Percentiles rank a stretch among this genome's conserved stretches.
Evolutionary conservation across 805 yeast genomes (phyloP).

Genomic region (Yarrowia sp.): DNA sequence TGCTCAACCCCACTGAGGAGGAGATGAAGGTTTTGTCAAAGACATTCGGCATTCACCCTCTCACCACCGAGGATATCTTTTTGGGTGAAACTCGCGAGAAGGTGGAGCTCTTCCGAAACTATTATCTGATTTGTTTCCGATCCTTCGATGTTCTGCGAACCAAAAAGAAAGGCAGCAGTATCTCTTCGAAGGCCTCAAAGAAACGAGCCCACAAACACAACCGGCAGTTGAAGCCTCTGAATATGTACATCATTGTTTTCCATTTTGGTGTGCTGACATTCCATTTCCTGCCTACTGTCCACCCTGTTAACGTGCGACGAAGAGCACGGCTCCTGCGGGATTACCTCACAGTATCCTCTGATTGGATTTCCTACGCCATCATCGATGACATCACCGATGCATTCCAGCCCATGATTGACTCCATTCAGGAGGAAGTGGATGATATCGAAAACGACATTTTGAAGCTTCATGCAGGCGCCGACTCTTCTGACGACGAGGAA

Average conservation of each 20-base stretch:
- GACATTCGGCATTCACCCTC: constrained; percentile 92
- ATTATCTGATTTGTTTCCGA: constrained; percentile 88
- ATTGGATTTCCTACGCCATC: constrained; percentile 95
- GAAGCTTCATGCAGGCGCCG: constrained; percentile 73
- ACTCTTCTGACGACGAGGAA: constrained; percentile 43
- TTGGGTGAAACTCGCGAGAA: constrained; percentile 93
- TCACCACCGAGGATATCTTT: constrained; percentile 92
- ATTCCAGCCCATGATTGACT: constrained; percentile 92
- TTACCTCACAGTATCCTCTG: constrained; percentile 84
- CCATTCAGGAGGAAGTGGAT: constrained; percentile 91
- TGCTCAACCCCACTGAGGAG: constrained; percentile 89
- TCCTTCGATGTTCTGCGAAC: constrained; percentile 62
- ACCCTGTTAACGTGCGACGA: constrained; percentile 91
- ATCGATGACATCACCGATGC: constrained; percentile 97
- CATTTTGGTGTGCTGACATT: constrained; percentile 87
- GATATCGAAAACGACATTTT: constrained; percentile 90
- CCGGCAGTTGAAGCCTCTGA: constrained; percentile 74
- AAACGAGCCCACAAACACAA: constrained; percentile 47
- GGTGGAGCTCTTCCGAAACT: constrained; percentile 86
- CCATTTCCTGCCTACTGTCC: constrained; percentile 93
- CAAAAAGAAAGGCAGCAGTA: not conserved
- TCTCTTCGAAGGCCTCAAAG: constrained; percentile 64
- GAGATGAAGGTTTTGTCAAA: constrained; percentile 91
- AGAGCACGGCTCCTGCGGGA: constrained; percentile 85
- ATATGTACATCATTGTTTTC: constrained; percentile 90